Percentiles rank a stretch among this genome's conserved stretches.
Evolutionary conservation across 345 rosid species (phyloP).

Genomic region (Adansonia digitata): DNA sequence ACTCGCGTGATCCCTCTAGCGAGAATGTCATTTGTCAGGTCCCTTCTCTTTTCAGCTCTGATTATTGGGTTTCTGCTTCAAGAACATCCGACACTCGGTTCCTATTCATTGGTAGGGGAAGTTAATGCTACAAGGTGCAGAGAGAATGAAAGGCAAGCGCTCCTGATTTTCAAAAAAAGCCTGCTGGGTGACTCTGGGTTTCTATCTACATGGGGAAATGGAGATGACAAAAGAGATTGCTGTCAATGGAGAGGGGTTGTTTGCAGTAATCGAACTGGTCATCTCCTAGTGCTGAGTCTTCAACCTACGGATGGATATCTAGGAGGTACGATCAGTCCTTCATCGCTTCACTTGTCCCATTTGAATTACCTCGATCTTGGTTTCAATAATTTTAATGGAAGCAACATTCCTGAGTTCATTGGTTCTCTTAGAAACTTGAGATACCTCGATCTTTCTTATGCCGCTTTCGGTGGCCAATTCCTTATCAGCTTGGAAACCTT

Average conservation of each 20-base stretch:
- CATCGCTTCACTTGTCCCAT: background rate
- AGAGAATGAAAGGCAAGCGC: background rate
- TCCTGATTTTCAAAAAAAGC: conserved; percentile 5
- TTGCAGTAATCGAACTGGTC: conserved; percentile 12
- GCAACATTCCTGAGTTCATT: background rate
- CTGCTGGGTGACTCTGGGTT: background rate
- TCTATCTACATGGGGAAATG: conserved; percentile 10
- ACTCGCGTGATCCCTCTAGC: background rate
- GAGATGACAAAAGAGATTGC: conserved; percentile 8
- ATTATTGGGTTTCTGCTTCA: background rate
- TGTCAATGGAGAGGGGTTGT: conserved; percentile 18
- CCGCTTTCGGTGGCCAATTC: background rate
- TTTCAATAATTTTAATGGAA: background rate
- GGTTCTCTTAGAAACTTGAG: background rate
- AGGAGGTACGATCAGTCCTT: background rate
- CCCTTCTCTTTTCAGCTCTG: background rate
- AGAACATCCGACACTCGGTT: background rate
- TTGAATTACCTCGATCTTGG: conserved; percentile 4
- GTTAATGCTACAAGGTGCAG: background rate
- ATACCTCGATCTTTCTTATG: background rate
- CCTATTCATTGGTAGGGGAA: background rate
- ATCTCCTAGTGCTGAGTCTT: background rate
- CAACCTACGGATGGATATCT: background rate
- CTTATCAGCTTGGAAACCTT: conserved; percentile 9
- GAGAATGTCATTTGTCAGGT: background rate